A percentile compares a stretch with the other conserved stretches of the same genome.
These are phyloP conservation scores for Kwoniella shandongensis DNA, from an alignment of 768 basidiomycete species.

Conservation along the genomic window DNA sequence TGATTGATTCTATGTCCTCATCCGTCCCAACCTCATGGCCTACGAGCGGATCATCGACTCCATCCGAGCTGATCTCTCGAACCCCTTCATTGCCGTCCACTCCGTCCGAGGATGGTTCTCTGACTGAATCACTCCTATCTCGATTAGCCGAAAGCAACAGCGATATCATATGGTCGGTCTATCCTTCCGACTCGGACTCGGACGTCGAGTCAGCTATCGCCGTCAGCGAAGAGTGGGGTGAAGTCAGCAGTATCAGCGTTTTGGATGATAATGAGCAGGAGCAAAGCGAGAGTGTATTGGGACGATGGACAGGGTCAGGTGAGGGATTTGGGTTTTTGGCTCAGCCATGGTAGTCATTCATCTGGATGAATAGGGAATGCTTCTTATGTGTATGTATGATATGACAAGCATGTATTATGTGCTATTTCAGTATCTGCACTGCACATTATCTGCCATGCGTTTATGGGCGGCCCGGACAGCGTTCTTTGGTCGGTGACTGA, in stretches of 20 bases:
- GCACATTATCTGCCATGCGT: not conserved
- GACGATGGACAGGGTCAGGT: conserved; percentile 31
- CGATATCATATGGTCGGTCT: conserved; percentile 21
- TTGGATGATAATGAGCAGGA: conserved; percentile 7
- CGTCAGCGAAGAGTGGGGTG: conserved; percentile 20
- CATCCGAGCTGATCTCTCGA: not conserved
- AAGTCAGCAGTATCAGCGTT: not conserved
- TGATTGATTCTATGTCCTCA: not conserved
- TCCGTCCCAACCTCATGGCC: conserved; percentile 15
- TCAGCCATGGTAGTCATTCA: conserved; percentile 38
- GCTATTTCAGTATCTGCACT: too few relatives aligned
- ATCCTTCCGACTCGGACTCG: conserved; percentile 30
- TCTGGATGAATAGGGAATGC: too few relatives aligned
- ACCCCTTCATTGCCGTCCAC: conserved; percentile 1
- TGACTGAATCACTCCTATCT: conserved; percentile 27
- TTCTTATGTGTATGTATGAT: not conserved
- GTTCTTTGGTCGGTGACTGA: too few relatives aligned
- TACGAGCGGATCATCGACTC: conserved; percentile 11
- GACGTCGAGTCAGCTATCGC: conserved; percentile 34
- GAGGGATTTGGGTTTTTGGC: conserved; percentile 38
- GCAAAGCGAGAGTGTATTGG: conserved; percentile 5
- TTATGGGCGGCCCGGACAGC: too few relatives aligned
- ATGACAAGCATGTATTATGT: not conserved
- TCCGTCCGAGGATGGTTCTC: conserved; percentile 3
- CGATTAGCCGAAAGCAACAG: conserved; percentile 4